Evolutionary conservation across 2,329 filamentous ascomycete genomes (phyloP).

Genomic region (Thielaviopsis euricoi): DNA sequence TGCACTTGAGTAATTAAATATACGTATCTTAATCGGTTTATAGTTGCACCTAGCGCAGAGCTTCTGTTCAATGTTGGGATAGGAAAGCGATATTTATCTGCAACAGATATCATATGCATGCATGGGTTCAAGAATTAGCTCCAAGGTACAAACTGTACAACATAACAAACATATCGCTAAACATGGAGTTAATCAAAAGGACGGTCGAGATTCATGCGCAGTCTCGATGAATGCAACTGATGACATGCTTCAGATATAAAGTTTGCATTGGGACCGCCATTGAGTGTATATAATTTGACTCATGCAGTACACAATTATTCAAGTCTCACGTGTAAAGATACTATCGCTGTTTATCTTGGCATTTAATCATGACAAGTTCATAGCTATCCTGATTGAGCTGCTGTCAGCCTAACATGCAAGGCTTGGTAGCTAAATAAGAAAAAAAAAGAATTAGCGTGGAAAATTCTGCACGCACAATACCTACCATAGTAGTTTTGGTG

Average conservation of each 20-base stretch:
- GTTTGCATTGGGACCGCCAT: neutral
- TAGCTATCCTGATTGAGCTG: too few species aligned
- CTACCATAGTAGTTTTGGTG: too few species aligned
- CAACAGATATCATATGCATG: neutral
- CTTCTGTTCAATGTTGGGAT: neutral
- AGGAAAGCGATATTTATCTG: neutral
- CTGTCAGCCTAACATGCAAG: neutral
- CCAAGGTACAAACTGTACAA: too few species aligned
- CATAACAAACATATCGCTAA: neutral
- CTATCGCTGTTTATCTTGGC: too few species aligned
- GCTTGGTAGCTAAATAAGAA: neutral
- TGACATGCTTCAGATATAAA: neutral
- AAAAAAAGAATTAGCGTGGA: neutral
- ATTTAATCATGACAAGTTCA: too few species aligned
- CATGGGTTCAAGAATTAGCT: neutral
- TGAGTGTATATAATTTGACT: too few species aligned
- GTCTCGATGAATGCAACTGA: neutral
- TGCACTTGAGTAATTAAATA: too few species aligned
- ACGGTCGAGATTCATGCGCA: neutral
- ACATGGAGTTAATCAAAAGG: neutral
- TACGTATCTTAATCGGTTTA: too few species aligned
- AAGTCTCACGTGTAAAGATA: too few species aligned
- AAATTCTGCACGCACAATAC: too few species aligned
- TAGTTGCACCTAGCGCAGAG: neutral
- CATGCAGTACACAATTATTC: too few species aligned